Percentiles rank a stretch among this genome's conserved stretches.
phyloP scores from a whole-genome alignment of 2,329 filamentous ascomycete species.

The Xylaria sp. region DNA sequence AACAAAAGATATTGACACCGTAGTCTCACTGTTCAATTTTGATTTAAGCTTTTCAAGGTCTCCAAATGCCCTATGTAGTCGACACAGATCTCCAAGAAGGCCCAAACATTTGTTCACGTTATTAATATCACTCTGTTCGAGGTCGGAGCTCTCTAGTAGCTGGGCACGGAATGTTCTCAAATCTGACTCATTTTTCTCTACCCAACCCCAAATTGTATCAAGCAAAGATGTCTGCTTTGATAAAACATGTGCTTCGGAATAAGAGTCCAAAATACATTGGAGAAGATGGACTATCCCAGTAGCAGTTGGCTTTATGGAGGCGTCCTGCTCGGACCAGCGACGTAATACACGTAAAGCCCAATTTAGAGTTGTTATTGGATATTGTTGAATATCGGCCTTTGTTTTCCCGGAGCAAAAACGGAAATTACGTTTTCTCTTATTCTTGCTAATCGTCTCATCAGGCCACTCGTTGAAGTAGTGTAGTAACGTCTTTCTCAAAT shows the following conservation, averaged over 20 bases:
- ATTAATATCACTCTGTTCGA: neutral
- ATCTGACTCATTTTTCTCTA: neutral
- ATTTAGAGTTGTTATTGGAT: neutral
- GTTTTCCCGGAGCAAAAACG: neutral
- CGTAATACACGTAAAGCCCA: neutral
- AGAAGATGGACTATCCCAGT: neutral
- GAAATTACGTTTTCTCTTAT: neutral
- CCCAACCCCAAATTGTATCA: neutral
- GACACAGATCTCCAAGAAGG: neutral
- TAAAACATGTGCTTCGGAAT: neutral
- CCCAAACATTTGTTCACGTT: neutral
- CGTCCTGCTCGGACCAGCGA: neutral
- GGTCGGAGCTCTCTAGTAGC: neutral
- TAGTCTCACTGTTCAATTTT: neutral
- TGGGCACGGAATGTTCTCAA: neutral
- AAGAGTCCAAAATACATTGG: neutral
- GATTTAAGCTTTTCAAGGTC: neutral
- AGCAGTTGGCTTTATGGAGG: neutral
- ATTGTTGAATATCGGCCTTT: neutral
- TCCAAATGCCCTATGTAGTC: neutral
- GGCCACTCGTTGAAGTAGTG: neutral
- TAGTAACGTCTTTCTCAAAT: neutral
- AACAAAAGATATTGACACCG: neutral
- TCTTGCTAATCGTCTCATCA: neutral
- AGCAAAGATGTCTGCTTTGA: neutral